phyloP scores from a whole-genome alignment of 2,329 filamentous ascomycete species.

The Magnaporthales sp. region DNA sequence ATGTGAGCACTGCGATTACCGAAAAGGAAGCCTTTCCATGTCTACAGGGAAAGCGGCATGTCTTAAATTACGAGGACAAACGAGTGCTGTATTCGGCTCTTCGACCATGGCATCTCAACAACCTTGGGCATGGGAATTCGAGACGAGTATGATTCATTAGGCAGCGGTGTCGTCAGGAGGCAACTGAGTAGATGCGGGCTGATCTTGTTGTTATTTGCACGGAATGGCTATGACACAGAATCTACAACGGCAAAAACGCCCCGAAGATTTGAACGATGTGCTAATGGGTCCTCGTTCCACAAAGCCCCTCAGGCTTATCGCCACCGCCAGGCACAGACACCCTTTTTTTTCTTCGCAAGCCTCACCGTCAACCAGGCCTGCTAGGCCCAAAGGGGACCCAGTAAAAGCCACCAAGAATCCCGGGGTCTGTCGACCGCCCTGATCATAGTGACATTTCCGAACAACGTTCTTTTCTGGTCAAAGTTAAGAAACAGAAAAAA shows the following conservation, averaged over 20 bases:
- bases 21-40: neutral
- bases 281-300: neutral
- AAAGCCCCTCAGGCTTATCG: neutral
- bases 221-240: neutral
- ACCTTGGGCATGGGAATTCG: too few relatives aligned
- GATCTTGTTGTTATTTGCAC: neutral
- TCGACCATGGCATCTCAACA: neutral
- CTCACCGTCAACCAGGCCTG: neutral
- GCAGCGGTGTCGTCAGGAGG: neutral
- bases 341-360: neutral
- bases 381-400: neutral
- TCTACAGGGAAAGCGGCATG: neutral
- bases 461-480: neutral
- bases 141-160: neutral
- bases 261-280: neutral
- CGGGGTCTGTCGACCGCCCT: neutral
- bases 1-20: neutral
- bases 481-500: neutral
- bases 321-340: neutral
- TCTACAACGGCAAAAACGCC: neutral
- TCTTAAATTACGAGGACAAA: neutral
- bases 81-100: neutral
- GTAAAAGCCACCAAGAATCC: too few relatives aligned
- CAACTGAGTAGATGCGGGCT: neutral
- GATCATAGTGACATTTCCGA: neutral